Evolutionary conservation across 768 basidiomycete species (phyloP).

Genomic region (Mycena galopus): DNA sequence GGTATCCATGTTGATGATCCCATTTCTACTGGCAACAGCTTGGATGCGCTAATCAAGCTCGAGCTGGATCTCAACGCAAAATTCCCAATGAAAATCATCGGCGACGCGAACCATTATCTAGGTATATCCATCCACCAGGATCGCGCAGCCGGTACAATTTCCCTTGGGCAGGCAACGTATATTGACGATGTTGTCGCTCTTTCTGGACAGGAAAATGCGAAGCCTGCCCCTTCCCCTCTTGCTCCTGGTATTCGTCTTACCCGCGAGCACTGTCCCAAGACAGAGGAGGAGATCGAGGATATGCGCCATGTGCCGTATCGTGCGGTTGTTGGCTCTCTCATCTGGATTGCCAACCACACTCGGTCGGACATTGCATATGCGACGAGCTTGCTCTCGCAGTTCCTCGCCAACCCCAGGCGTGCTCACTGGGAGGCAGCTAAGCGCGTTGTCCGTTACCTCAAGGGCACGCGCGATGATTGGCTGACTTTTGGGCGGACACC

Average conservation of each 20-base stretch:
- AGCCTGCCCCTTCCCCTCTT: constrained; percentile 18
- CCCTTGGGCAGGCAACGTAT: no score
- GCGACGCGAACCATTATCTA: no score
- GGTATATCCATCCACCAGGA: no score
- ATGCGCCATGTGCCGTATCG: constrained; percentile 43
- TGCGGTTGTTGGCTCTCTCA: constrained; percentile 40
- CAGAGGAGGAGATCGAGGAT: constrained; percentile 13
- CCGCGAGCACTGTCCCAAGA: constrained; percentile 12
- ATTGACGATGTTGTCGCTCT: constrained; percentile 10
- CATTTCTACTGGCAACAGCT: no score
- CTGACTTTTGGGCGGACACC: constrained; percentile 16
- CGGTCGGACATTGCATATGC: constrained; percentile 37
- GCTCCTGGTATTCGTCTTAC: constrained; percentile 12
- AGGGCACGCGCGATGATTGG: constrained; percentile 18
- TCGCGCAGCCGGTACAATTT: no score
- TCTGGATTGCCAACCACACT: constrained; percentile 43
- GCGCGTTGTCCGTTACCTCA: constrained; percentile 53
- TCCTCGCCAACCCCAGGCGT: constrained; percentile 41
- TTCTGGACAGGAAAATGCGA: constrained; percentile 13
- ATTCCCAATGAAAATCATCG: no score
- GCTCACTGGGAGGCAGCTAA: constrained; percentile 53
- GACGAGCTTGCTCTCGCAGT: constrained; percentile 45
- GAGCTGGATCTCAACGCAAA: no score
- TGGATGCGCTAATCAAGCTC: no score
- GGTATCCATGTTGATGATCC: no score